Conservation (phyloP, 1,139 yeast species). For the Debaryomyces fabryi region DNA sequence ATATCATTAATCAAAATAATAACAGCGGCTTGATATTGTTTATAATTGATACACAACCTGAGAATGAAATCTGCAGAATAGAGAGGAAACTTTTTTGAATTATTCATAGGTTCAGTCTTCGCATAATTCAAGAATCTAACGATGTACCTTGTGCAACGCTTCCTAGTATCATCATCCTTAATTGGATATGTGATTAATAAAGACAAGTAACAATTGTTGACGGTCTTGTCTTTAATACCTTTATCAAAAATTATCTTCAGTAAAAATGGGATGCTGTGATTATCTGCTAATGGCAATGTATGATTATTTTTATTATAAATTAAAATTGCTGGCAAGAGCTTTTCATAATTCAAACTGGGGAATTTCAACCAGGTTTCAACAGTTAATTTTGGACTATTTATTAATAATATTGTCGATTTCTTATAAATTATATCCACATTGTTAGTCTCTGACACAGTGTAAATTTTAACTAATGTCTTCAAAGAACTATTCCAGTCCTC, state of each 20-base stretch:
- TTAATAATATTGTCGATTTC: slow-evolving; percentile 66
- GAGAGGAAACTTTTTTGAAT: slow-evolving; percentile 13
- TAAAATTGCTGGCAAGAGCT: slow-evolving; percentile 74
- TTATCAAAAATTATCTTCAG: slow-evolving; percentile 60
- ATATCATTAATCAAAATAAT: slow-evolving; percentile 66
- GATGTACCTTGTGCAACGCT: slow-evolving; percentile 29
- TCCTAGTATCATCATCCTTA: slow-evolving; percentile 35
- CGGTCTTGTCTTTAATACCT: slow-evolving; percentile 47
- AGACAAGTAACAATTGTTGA: slow-evolving; percentile 76
- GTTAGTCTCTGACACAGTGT: slow-evolving; percentile 37
- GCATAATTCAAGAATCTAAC: slow-evolving; percentile 32
- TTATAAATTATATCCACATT: slow-evolving; percentile 54
- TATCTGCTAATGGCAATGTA: slow-evolving; percentile 35
- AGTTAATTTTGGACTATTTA: slow-evolving; percentile 70
- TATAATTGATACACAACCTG: slow-evolving; percentile 66
- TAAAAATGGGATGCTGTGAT: slow-evolving; percentile 69
- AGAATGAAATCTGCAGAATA: slow-evolving; percentile 77
- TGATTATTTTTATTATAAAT: slow-evolving; percentile 58
- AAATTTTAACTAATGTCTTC: slow-evolving; percentile 52
- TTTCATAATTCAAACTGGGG: slow-evolving; percentile 51
- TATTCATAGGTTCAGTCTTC: slow-evolving; percentile 19
- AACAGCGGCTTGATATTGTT: slow-evolving; percentile 66
- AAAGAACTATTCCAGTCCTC: slow-evolving; percentile 79
- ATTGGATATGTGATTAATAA: slow-evolving; percentile 63
- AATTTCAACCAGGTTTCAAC: slow-evolving; percentile 79